A percentile compares a stretch with the other conserved stretches of the same genome.
These are phyloP conservation scores for Metschnikowia baotianmanensis DNA, from an alignment of 805 yeast genomes.

Conservation along the genomic window DNA sequence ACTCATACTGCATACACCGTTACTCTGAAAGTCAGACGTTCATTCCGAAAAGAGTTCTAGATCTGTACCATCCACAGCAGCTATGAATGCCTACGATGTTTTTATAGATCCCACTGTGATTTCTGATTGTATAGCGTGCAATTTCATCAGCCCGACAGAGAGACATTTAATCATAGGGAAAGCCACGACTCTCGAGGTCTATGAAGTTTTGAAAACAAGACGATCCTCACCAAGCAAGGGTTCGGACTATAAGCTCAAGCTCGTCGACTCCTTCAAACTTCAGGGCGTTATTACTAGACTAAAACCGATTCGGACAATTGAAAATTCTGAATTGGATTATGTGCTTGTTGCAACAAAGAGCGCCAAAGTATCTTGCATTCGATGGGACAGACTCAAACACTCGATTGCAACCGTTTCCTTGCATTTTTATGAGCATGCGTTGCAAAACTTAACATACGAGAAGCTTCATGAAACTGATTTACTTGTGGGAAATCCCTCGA, in stretches of 20 bases:
- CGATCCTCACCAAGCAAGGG: conserved; percentile 17
- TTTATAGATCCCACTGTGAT: conserved; percentile 75
- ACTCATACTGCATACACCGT: no score
- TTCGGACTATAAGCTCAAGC: conserved; percentile 26
- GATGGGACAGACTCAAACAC: conserved; percentile 60
- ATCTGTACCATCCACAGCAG: not conserved
- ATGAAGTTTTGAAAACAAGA: conserved; percentile 35
- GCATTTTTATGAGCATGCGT: conserved; percentile 79
- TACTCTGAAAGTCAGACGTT: no score
- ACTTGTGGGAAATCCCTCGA: conserved; percentile 57
- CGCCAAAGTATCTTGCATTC: conserved; percentile 76
- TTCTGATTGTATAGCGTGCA: conserved; percentile 53
- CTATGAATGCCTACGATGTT: conserved; percentile 79
- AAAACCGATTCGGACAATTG: conserved; percentile 47
- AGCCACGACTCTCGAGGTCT: conserved; percentile 67
- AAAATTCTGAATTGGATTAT: conserved; percentile 51
- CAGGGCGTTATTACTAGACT: conserved; percentile 68
- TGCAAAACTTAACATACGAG: conserved; percentile 50
- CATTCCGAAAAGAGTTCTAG: not conserved
- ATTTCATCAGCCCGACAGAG: conserved; percentile 43
- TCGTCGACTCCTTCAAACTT: conserved; percentile 62
- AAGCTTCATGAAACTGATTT: conserved; percentile 43
- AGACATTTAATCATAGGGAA: conserved; percentile 67
- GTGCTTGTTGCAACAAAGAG: conserved; percentile 62
- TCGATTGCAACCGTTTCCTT: conserved; percentile 70